Percentiles rank a stretch among this genome's conserved stretches.
Evolutionary conservation across 768 basidiomycete species (phyloP).

Genomic region (Holtermannia corniformis): DNA sequence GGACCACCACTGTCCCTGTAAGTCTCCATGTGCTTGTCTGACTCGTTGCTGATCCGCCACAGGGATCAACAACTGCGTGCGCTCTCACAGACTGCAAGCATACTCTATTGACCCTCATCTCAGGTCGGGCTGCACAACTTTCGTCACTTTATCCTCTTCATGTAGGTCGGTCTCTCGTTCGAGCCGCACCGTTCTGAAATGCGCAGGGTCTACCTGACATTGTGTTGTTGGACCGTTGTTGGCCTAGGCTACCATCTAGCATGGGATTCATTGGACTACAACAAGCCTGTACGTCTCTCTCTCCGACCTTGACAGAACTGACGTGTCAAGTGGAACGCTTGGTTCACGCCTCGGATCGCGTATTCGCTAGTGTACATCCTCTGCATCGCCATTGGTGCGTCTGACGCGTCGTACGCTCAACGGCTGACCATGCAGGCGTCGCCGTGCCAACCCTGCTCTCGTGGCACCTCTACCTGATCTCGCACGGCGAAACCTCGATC

Average conservation of each 20-base stretch:
- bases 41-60: conserved; percentile 4
- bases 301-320: conserved; percentile 3
- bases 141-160: conserved; percentile 89
- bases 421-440: conserved; percentile 12
- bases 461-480: conserved; percentile 51
- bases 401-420: conserved; percentile 35
- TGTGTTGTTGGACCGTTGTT: conserved; percentile 56
- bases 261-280: conserved; percentile 51
- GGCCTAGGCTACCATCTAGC: conserved; percentile 57
- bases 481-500: conserved; percentile 73
- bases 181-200: not conserved
- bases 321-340: conserved; percentile 48
- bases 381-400: conserved; percentile 59
- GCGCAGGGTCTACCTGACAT: conserved; percentile 65
- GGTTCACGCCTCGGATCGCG: conserved; percentile 56
- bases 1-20: conserved; percentile 44
- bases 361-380: conserved; percentile 73
- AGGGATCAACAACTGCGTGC: conserved; percentile 93
- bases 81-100: conserved; percentile 3
- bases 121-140: conserved; percentile 81
- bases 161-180: conserved; percentile 48
- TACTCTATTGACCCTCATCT: not conserved
- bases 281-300: conserved; percentile 18
- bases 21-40: conserved; percentile 11
- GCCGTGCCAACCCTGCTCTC: conserved; percentile 31